phyloP scores from a whole-genome alignment of 1,284 basidiomycete species.

The Pholiota adiposa region DNA sequence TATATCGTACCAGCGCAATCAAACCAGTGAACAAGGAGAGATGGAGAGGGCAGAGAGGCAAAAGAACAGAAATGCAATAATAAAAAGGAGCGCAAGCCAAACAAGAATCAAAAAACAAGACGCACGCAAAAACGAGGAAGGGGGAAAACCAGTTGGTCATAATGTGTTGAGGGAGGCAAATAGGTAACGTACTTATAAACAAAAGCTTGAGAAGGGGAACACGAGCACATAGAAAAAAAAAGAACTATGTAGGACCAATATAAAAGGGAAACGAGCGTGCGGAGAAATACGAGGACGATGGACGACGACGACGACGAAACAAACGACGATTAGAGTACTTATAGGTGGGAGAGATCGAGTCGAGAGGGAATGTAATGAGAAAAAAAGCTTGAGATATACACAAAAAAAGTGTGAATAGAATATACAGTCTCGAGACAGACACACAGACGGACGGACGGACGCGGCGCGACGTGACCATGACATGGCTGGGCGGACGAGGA shows the following conservation, averaged over 20 bases:
- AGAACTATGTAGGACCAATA: neutral
- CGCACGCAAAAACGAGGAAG: neutral
- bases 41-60: neutral
- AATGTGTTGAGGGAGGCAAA: too few species aligned
- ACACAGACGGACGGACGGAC: neutral
- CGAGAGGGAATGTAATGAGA: constrained; percentile 11
- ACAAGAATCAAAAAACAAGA: constrained; percentile 1
- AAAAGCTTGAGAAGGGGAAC: neutral
- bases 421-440: constrained; percentile 4
- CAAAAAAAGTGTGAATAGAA: constrained; percentile 5
- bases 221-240: neutral
- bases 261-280: constrained; percentile 4
- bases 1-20: constrained; percentile 15
- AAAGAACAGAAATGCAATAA: constrained; percentile 7
- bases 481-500: constrained; percentile 4
- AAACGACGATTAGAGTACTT: constrained; percentile 1
- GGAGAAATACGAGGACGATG: constrained; percentile 11
- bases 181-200: constrained; percentile 17
- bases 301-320: too few species aligned
- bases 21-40: neutral
- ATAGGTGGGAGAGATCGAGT: neutral
- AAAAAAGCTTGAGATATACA: constrained; percentile 2
- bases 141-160: neutral
- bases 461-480: neutral
- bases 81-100: neutral